These are phyloP conservation scores for Fraxinus velutina DNA, from an alignment of 305 asterid genomes.

Conservation along the genomic window DNA sequence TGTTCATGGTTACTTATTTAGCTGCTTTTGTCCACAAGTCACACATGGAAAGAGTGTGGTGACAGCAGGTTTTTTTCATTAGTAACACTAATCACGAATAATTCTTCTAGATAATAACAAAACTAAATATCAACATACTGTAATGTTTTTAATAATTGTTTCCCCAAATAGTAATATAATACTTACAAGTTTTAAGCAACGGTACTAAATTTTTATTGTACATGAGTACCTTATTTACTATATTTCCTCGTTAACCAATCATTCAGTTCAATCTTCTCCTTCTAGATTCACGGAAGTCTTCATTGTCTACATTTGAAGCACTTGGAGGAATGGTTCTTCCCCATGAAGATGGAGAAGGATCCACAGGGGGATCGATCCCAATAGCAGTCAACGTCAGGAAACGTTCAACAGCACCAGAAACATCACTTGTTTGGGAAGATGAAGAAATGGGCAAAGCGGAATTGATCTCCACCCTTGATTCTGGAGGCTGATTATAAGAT, in stretches of 20 bases:
- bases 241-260: conserved; percentile 9
- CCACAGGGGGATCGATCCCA: conserved; percentile 26
- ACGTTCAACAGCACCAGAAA: conserved; percentile 28
- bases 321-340: conserved; percentile 46
- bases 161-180: not conserved
- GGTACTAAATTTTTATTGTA: conserved; percentile 15
- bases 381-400: conserved; percentile 17
- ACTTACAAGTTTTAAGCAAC: not conserved
- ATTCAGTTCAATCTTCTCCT: conserved; percentile 65
- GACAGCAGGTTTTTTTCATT: not conserved
- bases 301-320: conserved; percentile 37
- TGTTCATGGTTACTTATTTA: not conserved
- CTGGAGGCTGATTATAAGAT: conserved; percentile 31
- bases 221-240: conserved; percentile 25
- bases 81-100: not conserved
- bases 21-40: not conserved
- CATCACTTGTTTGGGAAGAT: conserved; percentile 35
- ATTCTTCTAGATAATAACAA: not conserved
- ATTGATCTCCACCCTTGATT: conserved; percentile 22
- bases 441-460: conserved; percentile 16
- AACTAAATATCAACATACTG: not conserved
- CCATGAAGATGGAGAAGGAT: conserved; percentile 37
- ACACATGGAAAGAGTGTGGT: not conserved
- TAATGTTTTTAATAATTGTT: not conserved
- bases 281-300: conserved; percentile 51